phyloP scores from a whole-genome alignment of 176 grass and related monocot genomes.

The Oryza brachyantha region DNA sequence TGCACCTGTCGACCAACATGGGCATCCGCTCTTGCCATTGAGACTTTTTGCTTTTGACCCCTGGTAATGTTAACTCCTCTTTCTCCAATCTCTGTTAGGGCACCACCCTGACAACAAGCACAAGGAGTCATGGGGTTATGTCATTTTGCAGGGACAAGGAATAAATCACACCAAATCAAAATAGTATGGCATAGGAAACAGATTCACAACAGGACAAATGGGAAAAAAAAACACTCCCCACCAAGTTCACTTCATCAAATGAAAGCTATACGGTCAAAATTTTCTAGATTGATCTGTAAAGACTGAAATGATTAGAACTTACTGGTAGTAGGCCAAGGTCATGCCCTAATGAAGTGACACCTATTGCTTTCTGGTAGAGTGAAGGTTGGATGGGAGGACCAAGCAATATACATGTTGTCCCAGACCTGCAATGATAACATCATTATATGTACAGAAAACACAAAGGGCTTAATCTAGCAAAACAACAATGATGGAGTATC shows the following conservation, averaged over 20 bases:
- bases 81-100: conserved; percentile 99
- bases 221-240: conserved; percentile 1
- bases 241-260: background rate
- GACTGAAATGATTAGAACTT: conserved; percentile 48
- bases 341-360: conserved; percentile 75
- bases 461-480: background rate
- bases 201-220: background rate
- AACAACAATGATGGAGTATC: conserved; percentile 11
- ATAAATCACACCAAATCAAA: background rate
- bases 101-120: conserved; percentile 74
- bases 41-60: conserved; percentile 99
- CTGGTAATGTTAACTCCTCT: conserved; percentile 99
- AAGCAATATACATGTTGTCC: conserved; percentile 98
- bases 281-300: background rate
- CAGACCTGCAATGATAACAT: conserved; percentile 64
- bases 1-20: conserved; percentile 98
- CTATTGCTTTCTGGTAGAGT: conserved; percentile 66
- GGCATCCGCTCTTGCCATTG: conserved; percentile 98
- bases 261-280: background rate
- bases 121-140: conserved; percentile 20
- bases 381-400: conserved; percentile 77
- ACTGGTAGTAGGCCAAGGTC: conserved; percentile 89
- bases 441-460: conserved; percentile 1
- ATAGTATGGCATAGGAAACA: background rate
- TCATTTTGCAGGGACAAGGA: conserved; percentile 2